Conservation (phyloP, 352 stramenopile species). For the Globisporangium alternatum region DNA sequence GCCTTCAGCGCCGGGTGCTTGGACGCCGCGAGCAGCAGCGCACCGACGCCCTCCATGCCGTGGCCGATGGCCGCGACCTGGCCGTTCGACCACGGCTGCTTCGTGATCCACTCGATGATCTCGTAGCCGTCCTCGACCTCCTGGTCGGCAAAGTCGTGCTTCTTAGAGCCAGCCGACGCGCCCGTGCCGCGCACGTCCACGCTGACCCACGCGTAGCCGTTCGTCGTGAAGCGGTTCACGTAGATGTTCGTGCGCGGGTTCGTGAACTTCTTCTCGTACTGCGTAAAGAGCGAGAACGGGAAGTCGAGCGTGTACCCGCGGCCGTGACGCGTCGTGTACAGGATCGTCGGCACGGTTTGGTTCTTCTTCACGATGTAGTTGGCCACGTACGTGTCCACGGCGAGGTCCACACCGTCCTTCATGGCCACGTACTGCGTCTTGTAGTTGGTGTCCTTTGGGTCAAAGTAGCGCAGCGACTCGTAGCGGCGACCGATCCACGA, state of each 20-base stretch:
- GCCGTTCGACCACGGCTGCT: slow-evolving; percentile 80
- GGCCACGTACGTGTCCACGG: slow-evolving; percentile 70
- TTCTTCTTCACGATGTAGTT: slow-evolving; percentile 60
- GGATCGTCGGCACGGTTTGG: slow-evolving; percentile 58
- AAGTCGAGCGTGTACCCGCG: slow-evolving; percentile 80
- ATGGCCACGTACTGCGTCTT: slow-evolving; percentile 74
- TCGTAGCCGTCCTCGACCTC: slow-evolving; percentile 76
- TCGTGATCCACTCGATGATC: slow-evolving; percentile 76
- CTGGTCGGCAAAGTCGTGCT: slow-evolving; percentile 63
- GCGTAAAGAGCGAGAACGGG: slow-evolving; percentile 68
- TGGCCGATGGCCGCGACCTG: slow-evolving; percentile 70
- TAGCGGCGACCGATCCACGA: slow-evolving; percentile 66
- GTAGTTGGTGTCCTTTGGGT: slow-evolving; percentile 67
- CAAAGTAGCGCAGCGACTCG: slow-evolving; percentile 72
- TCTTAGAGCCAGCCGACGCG: slow-evolving; percentile 63
- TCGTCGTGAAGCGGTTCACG: slow-evolving; percentile 66
- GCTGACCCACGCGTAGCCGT: slow-evolving; percentile 72
- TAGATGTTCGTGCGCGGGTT: slow-evolving; percentile 77
- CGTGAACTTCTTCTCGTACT: slow-evolving; percentile 72
- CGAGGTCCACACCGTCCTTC: slow-evolving; percentile 66
- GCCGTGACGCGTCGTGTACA: slow-evolving; percentile 76
- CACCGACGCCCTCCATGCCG: slow-evolving; percentile 66
- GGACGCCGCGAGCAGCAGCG: slow-evolving; percentile 56
- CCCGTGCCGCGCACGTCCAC: slow-evolving; percentile 80
- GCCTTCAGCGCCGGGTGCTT: slow-evolving; percentile 70